Evolutionary conservation across 2,329 filamentous ascomycete genomes (phyloP).

Genomic region (Apiospora hydei): DNA sequence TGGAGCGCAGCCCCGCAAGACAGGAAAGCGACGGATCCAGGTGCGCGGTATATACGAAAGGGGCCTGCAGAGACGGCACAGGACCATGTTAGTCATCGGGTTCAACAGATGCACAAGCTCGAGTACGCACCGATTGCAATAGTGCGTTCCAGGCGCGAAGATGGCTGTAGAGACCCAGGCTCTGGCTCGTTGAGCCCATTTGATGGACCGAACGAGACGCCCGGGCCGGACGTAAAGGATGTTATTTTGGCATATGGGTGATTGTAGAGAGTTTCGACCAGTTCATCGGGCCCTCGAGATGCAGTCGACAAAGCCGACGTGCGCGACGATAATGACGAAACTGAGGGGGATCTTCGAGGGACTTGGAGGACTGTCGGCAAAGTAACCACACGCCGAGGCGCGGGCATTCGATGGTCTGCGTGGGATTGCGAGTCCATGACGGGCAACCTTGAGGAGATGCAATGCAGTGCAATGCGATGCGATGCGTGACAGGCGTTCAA

Average conservation of each 20-base stretch:
- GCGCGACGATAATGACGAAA: conserved; percentile 30
- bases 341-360: conserved; percentile 27
- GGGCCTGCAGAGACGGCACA: conserved; percentile 58
- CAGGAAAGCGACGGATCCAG: conserved; percentile 85
- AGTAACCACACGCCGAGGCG: conserved; percentile 28
- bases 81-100: not conserved
- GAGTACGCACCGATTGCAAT: conserved; percentile 73
- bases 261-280: conserved; percentile 76
- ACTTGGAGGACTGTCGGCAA: conserved; percentile 23
- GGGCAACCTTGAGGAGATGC: not conserved
- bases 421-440: conserved; percentile 26
- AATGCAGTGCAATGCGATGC: not conserved
- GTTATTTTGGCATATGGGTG: conserved; percentile 76
- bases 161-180: conserved; percentile 40
- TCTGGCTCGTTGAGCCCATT: conserved; percentile 43
- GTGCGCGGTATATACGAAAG: conserved; percentile 84
- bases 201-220: conserved; percentile 43
- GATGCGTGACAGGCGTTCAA: not conserved
- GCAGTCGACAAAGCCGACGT: conserved; percentile 18
- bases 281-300: conserved; percentile 35
- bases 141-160: conserved; percentile 54
- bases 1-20: conserved; percentile 85
- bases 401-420: conserved; percentile 4
- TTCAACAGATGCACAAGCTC: not conserved
- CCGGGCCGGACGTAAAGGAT: conserved; percentile 51